Percentiles rank a stretch among this genome's conserved stretches.
phyloP scores from a whole-genome alignment of 352 stramenopile genomes.

The Phytopythium chamaehyphon region DNA sequence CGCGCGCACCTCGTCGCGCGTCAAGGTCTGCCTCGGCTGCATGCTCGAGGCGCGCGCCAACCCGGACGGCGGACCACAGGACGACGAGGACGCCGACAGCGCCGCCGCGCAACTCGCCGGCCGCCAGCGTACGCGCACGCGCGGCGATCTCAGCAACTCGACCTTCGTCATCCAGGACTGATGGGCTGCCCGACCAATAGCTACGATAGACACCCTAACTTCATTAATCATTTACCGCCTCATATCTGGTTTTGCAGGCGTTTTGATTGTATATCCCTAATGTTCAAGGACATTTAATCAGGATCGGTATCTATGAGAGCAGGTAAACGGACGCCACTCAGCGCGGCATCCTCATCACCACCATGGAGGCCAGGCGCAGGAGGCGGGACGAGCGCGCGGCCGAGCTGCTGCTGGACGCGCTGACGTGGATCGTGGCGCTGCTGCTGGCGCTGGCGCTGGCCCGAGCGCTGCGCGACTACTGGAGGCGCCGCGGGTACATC shows the following conservation, averaged over 20 bases:
- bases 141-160: constrained; percentile 44
- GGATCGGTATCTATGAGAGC: no score
- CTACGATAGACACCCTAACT: no score
- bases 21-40: constrained; percentile 76
- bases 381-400: background rate
- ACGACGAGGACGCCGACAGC: constrained; percentile 11
- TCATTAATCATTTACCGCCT: background rate
- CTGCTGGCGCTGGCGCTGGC: constrained; percentile 40
- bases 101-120: constrained; percentile 43
- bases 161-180: constrained; percentile 69
- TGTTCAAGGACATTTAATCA: no score
- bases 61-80: constrained; percentile 27
- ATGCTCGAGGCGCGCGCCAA: constrained; percentile 66
- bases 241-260: background rate
- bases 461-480: constrained; percentile 36
- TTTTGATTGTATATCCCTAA: no score
- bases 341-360: background rate
- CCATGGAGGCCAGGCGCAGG: background rate
- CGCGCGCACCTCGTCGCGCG: constrained; percentile 44
- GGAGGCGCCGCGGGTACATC: constrained; percentile 51
- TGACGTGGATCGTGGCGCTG: constrained; percentile 37
- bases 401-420: constrained; percentile 31
- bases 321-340: background rate
- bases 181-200: constrained; percentile 1
- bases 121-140: constrained; percentile 20